Percentiles rank a stretch among this genome's conserved stretches.
phyloP scores from a whole-genome alignment of 768 basidiomycete species.

The Exsudoporus frostii region DNA sequence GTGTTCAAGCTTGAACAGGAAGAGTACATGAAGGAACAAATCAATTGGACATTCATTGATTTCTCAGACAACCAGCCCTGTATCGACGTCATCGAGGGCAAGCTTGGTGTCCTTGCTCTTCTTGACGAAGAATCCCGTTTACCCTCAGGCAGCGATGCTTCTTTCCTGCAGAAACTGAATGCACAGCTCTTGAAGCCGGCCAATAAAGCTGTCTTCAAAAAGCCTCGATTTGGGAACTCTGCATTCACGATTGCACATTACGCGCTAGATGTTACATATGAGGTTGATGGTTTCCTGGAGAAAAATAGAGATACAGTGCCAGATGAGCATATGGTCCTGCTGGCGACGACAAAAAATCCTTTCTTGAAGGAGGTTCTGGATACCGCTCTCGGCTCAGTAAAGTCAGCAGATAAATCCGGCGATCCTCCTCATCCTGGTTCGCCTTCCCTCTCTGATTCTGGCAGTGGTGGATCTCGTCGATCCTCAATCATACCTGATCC shows the following conservation, averaged over 20 bases:
- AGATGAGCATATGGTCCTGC: slow-evolving; percentile 91
- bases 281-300: slow-evolving; percentile 96
- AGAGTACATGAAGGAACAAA: slow-evolving; percentile 97
- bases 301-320: slow-evolving; percentile 99
- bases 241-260: slow-evolving; percentile 99
- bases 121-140: slow-evolving; percentile 98
- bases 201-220: slow-evolving; percentile 90
- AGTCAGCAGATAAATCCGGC: slow-evolving; percentile 46
- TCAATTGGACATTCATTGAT: slow-evolving; percentile 99
- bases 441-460: slow-evolving; percentile 76
- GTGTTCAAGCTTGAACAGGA: slow-evolving; percentile 99
- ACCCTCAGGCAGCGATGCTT: slow-evolving; percentile 87
- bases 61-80: slow-evolving; percentile 99
- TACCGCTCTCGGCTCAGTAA: slow-evolving; percentile 75
- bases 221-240: slow-evolving; percentile 96
- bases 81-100: slow-evolving; percentile 98
- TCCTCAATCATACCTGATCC: slow-evolving; percentile 87
- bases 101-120: slow-evolving; percentile 89
- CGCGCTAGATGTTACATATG: slow-evolving; percentile 97
- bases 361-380: slow-evolving; percentile 96
- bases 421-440: slow-evolving; percentile 63
- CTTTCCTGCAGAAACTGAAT: slow-evolving; percentile 91
- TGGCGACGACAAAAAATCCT: slow-evolving; percentile 82
- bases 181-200: slow-evolving; percentile 80
- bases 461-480: slow-evolving; percentile 73